A percentile compares a stretch with the other conserved stretches of the same genome.
phyloP scores from a whole-genome alignment of 1,284 basidiomycete genomes.

The Kalmanozyma brasiliensis region DNA sequence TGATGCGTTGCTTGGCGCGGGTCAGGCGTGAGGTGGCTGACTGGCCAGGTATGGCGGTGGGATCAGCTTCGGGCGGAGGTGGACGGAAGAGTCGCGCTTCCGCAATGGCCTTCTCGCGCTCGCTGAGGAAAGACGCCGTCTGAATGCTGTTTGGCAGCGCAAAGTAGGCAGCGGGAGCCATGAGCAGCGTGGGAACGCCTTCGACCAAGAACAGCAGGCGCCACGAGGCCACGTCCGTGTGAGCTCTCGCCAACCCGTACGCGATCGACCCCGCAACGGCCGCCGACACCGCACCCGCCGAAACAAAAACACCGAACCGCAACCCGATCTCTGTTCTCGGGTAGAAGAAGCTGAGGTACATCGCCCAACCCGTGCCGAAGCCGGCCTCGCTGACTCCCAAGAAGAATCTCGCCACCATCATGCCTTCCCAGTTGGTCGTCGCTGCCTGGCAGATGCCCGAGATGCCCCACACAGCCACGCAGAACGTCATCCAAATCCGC shows the following conservation, averaged over 20 bases:
- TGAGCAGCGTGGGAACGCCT: conserved; percentile 57
- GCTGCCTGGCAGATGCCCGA: conserved; percentile 54
- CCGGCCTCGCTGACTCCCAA: conserved; percentile 59
- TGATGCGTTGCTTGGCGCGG: conserved; percentile 14
- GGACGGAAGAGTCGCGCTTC: conserved; percentile 49
- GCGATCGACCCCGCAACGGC: conserved; percentile 60
- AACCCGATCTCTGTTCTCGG: conserved; percentile 60
- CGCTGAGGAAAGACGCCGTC: conserved; percentile 53
- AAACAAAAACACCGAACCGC: conserved; percentile 53
- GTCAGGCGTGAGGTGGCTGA: neutral
- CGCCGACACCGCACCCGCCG: conserved; percentile 30
- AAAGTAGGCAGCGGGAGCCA: conserved; percentile 51
- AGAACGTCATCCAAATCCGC: conserved; percentile 46
- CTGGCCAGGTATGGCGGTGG: neutral
- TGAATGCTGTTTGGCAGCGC: conserved; percentile 57
- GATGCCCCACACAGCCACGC: conserved; percentile 59
- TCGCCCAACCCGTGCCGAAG: conserved; percentile 57
- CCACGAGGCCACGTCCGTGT: conserved; percentile 48
- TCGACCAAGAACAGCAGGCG: conserved; percentile 62
- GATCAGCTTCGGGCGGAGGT: conserved; percentile 18
- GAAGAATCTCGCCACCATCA: conserved; percentile 60
- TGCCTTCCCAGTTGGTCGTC: conserved; percentile 46
- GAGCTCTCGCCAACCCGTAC: conserved; percentile 58
- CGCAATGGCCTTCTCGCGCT: conserved; percentile 54
- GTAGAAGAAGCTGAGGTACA: conserved; percentile 62